Evolutionary conservation across 495 filamentous ascomycete genomes (phyloP).

Genomic region (Ascodesmis nigricans): DNA sequence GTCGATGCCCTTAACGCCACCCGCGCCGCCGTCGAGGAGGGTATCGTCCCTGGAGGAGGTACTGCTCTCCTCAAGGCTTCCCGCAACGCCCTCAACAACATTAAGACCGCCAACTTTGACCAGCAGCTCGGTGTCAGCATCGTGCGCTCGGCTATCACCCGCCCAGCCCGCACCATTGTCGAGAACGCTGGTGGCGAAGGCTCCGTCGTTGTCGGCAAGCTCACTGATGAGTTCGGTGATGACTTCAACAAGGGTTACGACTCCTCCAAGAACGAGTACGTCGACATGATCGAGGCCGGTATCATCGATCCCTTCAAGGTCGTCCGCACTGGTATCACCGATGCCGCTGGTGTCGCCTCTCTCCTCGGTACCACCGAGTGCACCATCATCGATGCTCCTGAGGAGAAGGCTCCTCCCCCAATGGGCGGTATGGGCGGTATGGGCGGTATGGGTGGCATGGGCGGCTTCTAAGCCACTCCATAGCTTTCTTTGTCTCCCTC

Average conservation of each 20-base stretch:
- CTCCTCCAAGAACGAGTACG: constrained; percentile 87
- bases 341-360: constrained; percentile 89
- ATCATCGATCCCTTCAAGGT: constrained; percentile 99
- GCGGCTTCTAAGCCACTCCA: constrained; percentile 23
- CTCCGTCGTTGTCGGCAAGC: constrained; percentile 90
- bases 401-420: constrained; percentile 49
- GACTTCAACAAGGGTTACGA: constrained; percentile 99
- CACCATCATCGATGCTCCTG: constrained; percentile 83
- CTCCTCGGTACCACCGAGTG: constrained; percentile 96
- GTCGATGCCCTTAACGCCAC: constrained; percentile 97
- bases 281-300: constrained; percentile 92
- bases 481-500: no score
- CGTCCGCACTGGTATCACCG: constrained; percentile 80
- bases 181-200: constrained; percentile 96
- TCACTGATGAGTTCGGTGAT: constrained; percentile 71
- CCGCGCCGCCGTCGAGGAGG: constrained; percentile 93
- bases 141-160: constrained; percentile 90
- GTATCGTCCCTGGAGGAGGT: constrained; percentile 94
- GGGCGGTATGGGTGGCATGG: constrained; percentile 45
- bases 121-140: constrained; percentile 96
- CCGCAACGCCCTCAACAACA: constrained; percentile 54
- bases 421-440: constrained; percentile 50
- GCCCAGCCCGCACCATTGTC: constrained; percentile 78
- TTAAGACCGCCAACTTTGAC: constrained; percentile 90
- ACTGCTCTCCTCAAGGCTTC: constrained; percentile 95